These are phyloP conservation scores for Pestalotiopsis fici DNA, from an alignment of 2,329 filamentous ascomycete species.

Conservation along the genomic window DNA sequence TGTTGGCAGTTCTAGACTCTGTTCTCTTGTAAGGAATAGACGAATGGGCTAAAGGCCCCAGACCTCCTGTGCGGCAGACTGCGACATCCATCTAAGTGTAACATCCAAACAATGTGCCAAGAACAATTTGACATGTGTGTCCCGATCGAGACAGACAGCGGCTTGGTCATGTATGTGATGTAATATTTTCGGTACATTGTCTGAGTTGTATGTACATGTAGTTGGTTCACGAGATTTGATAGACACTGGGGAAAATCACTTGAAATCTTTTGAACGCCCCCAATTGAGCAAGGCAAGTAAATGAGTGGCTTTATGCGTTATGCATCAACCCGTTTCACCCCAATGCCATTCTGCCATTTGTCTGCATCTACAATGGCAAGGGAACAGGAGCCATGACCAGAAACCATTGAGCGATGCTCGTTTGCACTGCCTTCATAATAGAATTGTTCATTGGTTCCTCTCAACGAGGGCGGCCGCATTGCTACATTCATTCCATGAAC, in stretches of 20 bases:
- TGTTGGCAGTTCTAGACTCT: neutral
- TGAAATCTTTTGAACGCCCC: neutral
- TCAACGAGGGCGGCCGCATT: neutral
- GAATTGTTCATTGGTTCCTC: neutral
- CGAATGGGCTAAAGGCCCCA: neutral
- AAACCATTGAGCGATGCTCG: neutral
- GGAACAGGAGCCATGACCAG: too few relatives aligned
- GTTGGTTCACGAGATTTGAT: too few relatives aligned
- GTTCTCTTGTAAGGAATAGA: neutral
- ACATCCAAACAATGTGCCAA: neutral
- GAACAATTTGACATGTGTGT: neutral
- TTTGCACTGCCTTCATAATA: neutral
- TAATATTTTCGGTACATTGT: neutral
- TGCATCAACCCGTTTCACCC: neutral
- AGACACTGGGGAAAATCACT: too few relatives aligned
- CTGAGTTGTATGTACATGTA: too few relatives aligned
- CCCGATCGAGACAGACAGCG: neutral
- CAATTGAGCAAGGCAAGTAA: neutral
- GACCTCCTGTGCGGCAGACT: neutral
- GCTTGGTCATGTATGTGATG: neutral
- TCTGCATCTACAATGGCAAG: neutral
- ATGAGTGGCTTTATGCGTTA: neutral
- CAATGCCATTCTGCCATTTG: neutral
- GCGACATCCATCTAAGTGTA: neutral
- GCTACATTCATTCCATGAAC: neutral